phyloP scores from a whole-genome alignment of 164 flowering plant genomes.

The Annona squamosa region DNA sequence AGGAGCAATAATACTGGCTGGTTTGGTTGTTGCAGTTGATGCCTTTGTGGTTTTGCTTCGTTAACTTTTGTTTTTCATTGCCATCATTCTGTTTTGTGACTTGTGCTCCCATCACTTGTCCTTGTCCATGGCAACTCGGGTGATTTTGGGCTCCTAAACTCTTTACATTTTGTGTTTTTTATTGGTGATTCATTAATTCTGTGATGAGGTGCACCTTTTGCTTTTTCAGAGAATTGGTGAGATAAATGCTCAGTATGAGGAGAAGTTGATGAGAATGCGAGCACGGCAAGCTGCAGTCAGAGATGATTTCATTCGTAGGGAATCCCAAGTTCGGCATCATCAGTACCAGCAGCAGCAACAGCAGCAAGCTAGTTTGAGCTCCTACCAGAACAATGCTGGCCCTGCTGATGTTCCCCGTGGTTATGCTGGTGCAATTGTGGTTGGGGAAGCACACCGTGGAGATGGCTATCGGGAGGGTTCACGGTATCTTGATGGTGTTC shows the following conservation, averaged over 20 bases:
- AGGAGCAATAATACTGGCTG: too few species aligned
- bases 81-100: too few species aligned
- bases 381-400: constrained; percentile 25
- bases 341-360: constrained; percentile 53
- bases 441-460: constrained; percentile 28
- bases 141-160: not conserved
- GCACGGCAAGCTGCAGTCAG: constrained; percentile 40
- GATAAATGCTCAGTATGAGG: constrained; percentile 42
- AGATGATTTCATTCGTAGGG: constrained; percentile 53
- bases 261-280: constrained; percentile 39
- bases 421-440: constrained; percentile 21
- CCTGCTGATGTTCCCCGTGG: constrained; percentile 28
- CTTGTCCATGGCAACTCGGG: not conserved
- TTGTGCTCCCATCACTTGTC: not conserved
- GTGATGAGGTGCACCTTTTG: constrained; percentile 1
- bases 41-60: too few species aligned
- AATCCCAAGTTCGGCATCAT: constrained; percentile 34
- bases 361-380: constrained; percentile 33
- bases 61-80: too few species aligned
- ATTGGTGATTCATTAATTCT: not conserved
- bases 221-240: constrained; percentile 40
- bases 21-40: too few species aligned
- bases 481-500: constrained; percentile 33
- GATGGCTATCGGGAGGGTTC: constrained; percentile 54
- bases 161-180: too few species aligned